Percentiles rank a stretch among this genome's conserved stretches.
Conservation (phyloP, 2,329 filamentous ascomycete genomes). For the Fusarium algeriense region DNA sequence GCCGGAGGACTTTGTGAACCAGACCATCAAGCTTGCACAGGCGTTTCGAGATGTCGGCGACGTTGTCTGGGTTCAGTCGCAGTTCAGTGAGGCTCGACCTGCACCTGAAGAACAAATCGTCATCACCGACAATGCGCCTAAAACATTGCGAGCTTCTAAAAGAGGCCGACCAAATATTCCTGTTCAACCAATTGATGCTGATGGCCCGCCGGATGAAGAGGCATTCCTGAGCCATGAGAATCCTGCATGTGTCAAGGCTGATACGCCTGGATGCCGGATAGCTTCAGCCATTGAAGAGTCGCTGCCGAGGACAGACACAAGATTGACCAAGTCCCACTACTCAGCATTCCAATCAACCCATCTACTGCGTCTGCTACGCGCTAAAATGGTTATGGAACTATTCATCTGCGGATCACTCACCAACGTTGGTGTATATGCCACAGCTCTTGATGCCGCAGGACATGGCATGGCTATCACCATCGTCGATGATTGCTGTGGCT, state of each 20-base stretch:
- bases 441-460: conserved; percentile 87
- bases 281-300: conserved; percentile 56
- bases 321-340: conserved; percentile 80
- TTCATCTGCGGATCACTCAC: conserved; percentile 89
- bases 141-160: conserved; percentile 17
- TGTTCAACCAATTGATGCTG: conserved; percentile 16
- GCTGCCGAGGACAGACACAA: conserved; percentile 63
- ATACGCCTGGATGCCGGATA: conserved; percentile 61
- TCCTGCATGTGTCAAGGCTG: conserved; percentile 59
- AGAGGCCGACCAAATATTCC: conserved; percentile 30
- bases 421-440: conserved; percentile 91
- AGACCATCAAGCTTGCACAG: conserved; percentile 73
- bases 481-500: conserved; percentile 90
- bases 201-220: conserved; percentile 52
- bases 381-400: conserved; percentile 88
- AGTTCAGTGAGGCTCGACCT: conserved; percentile 74
- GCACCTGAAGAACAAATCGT: conserved; percentile 66
- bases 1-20: conserved; percentile 74
- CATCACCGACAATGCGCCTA: conserved; percentile 52
- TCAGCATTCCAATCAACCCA: conserved; percentile 85
- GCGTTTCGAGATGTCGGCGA: conserved; percentile 78
- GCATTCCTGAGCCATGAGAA: conserved; percentile 60
- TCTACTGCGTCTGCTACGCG: conserved; percentile 81
- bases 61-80: conserved; percentile 87
- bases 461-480: conserved; percentile 90